A percentile compares a stretch with the other conserved stretches of the same genome.
Conservation (phyloP, 2,329 filamentous ascomycete species). For the Sclerotinia borealis region DNA sequence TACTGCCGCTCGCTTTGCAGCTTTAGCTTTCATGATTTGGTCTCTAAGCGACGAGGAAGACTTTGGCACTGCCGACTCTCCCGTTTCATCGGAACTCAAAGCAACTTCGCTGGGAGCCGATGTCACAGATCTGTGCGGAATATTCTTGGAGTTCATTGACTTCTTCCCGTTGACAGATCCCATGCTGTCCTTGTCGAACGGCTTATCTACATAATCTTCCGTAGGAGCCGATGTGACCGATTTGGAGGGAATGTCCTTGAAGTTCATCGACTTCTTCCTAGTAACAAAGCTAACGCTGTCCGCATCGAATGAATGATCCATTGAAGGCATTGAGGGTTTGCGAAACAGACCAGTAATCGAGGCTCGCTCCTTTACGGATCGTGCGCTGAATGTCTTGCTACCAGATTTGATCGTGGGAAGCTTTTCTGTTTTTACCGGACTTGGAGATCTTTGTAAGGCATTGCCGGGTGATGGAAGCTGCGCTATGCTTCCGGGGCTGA, state of each 20-base stretch:
- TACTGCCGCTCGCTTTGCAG: slow-evolving; percentile 57
- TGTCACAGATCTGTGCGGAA: slow-evolving; percentile 19
- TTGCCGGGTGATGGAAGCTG: slow-evolving; percentile 34
- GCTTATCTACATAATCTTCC: slow-evolving; percentile 32
- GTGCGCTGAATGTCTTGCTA: slow-evolving; percentile 42
- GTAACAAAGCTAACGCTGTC: slow-evolving; percentile 21
- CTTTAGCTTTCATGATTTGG: slow-evolving; percentile 89
- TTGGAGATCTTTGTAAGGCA: slow-evolving; percentile 32
- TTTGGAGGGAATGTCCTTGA: slow-evolving; percentile 21
- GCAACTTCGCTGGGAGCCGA: slow-evolving; percentile 19
- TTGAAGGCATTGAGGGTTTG: slow-evolving; percentile 46
- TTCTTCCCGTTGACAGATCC: slow-evolving; percentile 24
- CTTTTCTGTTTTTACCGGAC: slow-evolving; percentile 28
- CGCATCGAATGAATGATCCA: slow-evolving; percentile 32
- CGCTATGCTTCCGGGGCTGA: slow-evolving; percentile 18
- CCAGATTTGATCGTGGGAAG: slow-evolving; percentile 34
- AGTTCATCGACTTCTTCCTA: slow-evolving; percentile 26
- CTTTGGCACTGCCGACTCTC: slow-evolving; percentile 47
- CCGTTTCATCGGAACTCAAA: slow-evolving; percentile 24
- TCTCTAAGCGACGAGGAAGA: slow-evolving; percentile 79
- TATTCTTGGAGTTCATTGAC: slow-evolving; percentile 26
- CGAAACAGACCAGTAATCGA: slow-evolving; percentile 48
- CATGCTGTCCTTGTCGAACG: slow-evolving; percentile 20
- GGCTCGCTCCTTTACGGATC: slow-evolving; percentile 44
- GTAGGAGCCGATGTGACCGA: slow-evolving; percentile 26